Evolutionary conservation across 2,329 filamentous ascomycete species (phyloP), one percentile per base, ranked within the genome.

Genomic region (Cercospora sesami): DNA sequence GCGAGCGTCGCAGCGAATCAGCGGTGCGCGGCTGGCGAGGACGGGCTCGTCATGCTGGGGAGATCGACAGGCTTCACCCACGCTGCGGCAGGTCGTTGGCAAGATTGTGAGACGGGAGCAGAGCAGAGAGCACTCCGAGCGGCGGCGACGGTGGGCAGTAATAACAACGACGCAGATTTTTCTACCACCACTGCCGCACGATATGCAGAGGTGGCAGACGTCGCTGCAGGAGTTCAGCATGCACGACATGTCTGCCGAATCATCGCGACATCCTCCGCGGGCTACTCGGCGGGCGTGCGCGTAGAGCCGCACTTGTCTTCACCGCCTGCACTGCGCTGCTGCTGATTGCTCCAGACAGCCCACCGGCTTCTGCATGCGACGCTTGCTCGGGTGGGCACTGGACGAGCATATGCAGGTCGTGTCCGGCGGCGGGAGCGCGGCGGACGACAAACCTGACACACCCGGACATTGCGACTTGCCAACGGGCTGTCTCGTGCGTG

Each of bases 1-100:
- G 23, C 58, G 62, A 45, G 55, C 26, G 51, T 33, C 51, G 45
- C 58, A 57, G 67, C 67, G 62, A 68, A 63, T 65, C 64, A 65
- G 36, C 51, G 28, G 28, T 31, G 63, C 23, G 31, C 21, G 23
- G 23, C 36, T 42, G 36, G 36, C 36, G 36, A 42, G 36, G 36
- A 42, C 36, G 16, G 21, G 55, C 30, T 23, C 30, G 62, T 65
- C 64, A 61, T 53, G 57, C 64, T 61, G 57, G 64, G 48, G 55
- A 59, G 55, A 58, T 31, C 57, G 45, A 59, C 51, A 18, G 26
- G 57, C 57, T 39, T 61, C 33, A 60, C 45, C 42, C 55, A 36
- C 55, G 14, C 18, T 59, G 55, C 23, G 26, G 53, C 53, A 33
- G 26, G 55, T 42, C 30, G 18, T 23, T 59, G 18, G 55, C 28